Conservation (phyloP, 495 filamentous ascomycete species). For the Aspergillus incahuasiensis region DNA sequence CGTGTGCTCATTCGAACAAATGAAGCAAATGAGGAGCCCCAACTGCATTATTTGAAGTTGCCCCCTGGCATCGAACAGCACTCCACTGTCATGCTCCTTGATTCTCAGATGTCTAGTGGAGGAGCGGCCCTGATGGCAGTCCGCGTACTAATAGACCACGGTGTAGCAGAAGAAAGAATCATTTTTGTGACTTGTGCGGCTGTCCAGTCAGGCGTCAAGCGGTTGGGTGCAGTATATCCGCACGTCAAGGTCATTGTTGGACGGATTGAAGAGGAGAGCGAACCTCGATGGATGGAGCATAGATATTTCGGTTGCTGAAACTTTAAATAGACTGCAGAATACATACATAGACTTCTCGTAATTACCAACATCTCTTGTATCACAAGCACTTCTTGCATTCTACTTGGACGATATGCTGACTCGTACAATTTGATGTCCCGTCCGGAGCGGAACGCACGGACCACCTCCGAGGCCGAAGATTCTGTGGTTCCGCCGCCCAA, state of each 20-base stretch:
- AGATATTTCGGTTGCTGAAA: constrained; percentile 71
- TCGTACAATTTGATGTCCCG: neutral
- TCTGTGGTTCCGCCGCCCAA: constrained; percentile 22
- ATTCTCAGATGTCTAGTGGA: constrained; percentile 90
- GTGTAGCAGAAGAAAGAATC: constrained; percentile 78
- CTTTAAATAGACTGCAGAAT: neutral
- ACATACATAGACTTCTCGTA: constrained; percentile 9
- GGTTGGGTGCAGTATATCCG: constrained; percentile 82
- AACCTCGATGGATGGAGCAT: constrained; percentile 78
- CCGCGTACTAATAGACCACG: constrained; percentile 87
- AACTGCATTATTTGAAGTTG: constrained; percentile 81
- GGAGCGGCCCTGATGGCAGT: constrained; percentile 96
- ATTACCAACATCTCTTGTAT: neutral
- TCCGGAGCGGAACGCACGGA: constrained; percentile 16
- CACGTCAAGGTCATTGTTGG: constrained; percentile 78
- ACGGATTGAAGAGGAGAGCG: constrained; percentile 67
- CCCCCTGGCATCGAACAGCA: constrained; percentile 65
- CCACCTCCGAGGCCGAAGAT: constrained; percentile 17
- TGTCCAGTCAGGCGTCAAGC: constrained; percentile 72
- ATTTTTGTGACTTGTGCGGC: constrained; percentile 86
- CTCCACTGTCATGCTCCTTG: constrained; percentile 76
- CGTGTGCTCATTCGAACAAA: constrained; percentile 89
- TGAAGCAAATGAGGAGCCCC: constrained; percentile 76
- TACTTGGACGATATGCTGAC: neutral
- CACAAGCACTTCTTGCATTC: neutral